A percentile compares a stretch with the other conserved stretches of the same genome.
Evolutionary conservation across 495 filamentous ascomycete species (phyloP).

Genomic region (Neurospora hispaniola): DNA sequence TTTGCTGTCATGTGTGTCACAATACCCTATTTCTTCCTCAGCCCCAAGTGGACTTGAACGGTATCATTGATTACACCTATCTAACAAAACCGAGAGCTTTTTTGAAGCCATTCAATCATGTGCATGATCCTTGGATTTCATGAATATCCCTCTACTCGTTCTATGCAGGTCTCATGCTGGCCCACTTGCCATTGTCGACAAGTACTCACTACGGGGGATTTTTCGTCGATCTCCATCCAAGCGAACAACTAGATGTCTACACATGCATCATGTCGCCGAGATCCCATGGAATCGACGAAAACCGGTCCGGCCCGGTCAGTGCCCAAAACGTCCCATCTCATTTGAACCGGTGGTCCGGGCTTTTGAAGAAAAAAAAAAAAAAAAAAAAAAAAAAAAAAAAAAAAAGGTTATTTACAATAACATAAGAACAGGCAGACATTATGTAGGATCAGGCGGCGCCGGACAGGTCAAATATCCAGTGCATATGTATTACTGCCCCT

Average conservation of each 20-base stretch:
- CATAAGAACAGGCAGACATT: not conserved
- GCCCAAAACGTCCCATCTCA: not conserved
- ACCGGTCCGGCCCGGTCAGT: not conserved
- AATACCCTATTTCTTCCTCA: not conserved
- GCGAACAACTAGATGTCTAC: not conserved
- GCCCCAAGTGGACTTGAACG: not conserved
- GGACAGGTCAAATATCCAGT: not conserved
- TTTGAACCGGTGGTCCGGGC: not conserved
- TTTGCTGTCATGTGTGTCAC: not conserved
- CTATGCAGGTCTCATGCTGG: not conserved
- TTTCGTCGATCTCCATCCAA: not conserved
- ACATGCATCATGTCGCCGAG: not conserved
- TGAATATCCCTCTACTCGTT: not conserved
- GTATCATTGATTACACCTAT: not conserved
- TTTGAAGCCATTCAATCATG: not conserved
- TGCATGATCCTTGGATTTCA: not conserved
- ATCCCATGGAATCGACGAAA: not conserved
- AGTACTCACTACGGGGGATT: not conserved
- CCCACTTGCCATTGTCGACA: not conserved
- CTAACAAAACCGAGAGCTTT: not conserved
- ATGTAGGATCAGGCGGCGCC: not conserved
- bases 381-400: not conserved
- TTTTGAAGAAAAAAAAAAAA: not conserved
- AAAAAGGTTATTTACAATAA: not conserved
- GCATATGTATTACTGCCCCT: not conserved